These are phyloP conservation scores for Trichomonas vaginalis DNA, from an alignment of 208 protist genomes.

Conservation along the genomic window DNA sequence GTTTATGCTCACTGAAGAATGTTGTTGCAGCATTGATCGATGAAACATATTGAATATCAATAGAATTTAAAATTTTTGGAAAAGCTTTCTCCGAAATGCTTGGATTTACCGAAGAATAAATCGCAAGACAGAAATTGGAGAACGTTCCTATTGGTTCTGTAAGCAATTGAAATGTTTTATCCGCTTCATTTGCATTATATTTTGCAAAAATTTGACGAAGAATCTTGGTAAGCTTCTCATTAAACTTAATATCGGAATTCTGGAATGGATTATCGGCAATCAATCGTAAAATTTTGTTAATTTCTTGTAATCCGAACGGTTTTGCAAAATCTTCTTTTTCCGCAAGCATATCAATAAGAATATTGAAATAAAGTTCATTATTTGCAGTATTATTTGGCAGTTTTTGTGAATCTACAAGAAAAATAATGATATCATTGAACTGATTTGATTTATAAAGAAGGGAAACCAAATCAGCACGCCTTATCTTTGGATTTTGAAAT, in stretches of 20 bases:
- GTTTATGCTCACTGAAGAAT: not conserved
- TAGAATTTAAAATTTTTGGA: not conserved
- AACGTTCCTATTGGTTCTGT: not conserved
- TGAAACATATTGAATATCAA: not conserved
- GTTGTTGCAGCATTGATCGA: not conserved
- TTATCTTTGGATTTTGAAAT: not conserved
- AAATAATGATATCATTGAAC: not conserved
- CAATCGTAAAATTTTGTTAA: not conserved
- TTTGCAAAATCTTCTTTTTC: not conserved
- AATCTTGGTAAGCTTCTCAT: not conserved
- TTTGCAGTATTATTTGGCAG: not conserved
- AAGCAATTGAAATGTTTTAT: not conserved
- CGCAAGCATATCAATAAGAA: not conserved
- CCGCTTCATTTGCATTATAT: not conserved
- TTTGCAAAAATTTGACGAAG: not conserved
- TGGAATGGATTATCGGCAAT: not conserved
- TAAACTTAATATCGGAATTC: not conserved
- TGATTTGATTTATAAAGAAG: not conserved
- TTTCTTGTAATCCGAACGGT: not conserved
- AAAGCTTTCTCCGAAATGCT: not conserved
- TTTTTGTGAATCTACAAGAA: not conserved
- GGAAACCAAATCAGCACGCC: not conserved
- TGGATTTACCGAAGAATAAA: not conserved
- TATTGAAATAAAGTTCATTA: not conserved
- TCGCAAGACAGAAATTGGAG: not conserved